These are phyloP conservation scores for Penicillium waksmanii DNA, from an alignment of 495 filamentous ascomycete genomes.

Conservation along the genomic window DNA sequence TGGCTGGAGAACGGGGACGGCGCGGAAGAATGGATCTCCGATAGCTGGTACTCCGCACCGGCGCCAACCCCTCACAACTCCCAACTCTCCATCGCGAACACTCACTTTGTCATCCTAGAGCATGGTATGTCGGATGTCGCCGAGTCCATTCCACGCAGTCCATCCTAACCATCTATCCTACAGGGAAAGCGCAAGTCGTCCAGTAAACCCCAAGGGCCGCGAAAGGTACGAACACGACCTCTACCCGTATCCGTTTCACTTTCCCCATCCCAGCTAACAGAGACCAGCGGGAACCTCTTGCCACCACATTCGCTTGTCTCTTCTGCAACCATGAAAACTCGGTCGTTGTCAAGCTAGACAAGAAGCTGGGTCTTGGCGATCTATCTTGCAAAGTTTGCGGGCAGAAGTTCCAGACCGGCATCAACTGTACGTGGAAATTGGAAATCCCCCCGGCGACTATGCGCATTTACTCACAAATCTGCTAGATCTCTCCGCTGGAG, in stretches of 20 bases:
- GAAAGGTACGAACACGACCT: conserved; percentile 62
- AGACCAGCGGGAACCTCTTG: conserved; percentile 77
- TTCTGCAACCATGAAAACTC: conserved; percentile 98
- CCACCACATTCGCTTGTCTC: conserved; percentile 88
- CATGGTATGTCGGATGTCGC: conserved; percentile 6
- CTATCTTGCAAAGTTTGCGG: conserved; percentile 92
- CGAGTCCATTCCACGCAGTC: conserved; percentile 11
- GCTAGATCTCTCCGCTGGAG: conserved; percentile 80
- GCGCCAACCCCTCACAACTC: conserved; percentile 4
- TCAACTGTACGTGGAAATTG: conserved; percentile 74
- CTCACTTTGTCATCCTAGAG: conserved; percentile 3
- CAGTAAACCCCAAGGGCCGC: conserved; percentile 79
- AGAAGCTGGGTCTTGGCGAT: conserved; percentile 81
- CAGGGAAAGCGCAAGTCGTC: conserved; percentile 97
- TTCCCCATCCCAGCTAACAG: conserved; percentile 10
- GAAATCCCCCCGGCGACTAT: not conserved
- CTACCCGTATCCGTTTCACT: not conserved
- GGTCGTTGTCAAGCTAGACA: conserved; percentile 85
- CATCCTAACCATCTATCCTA: conserved; percentile 1
- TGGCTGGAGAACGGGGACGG: not conserved
- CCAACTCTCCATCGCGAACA: not conserved
- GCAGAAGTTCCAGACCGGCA: conserved; percentile 86
- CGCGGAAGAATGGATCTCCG: conserved; percentile 1
- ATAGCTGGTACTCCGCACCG: conserved; percentile 12
- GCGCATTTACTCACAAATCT: not conserved